These are phyloP conservation scores for Talaromyces sp. DNA, from an alignment of 2,329 filamentous ascomycete genomes.

Conservation along the genomic window DNA sequence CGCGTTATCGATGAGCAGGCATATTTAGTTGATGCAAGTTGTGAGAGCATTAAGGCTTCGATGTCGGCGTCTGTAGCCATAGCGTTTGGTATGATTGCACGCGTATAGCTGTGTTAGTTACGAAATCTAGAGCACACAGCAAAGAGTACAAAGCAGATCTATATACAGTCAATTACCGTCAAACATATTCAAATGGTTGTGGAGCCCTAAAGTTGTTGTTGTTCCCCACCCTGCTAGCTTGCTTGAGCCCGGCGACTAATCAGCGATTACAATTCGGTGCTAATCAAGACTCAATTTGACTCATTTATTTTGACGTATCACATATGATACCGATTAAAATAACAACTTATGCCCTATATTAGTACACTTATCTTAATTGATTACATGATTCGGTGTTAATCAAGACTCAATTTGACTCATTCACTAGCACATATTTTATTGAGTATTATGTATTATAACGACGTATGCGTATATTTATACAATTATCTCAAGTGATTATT, in stretches of 20 bases:
- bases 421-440: neutral
- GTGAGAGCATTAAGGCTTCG: neutral
- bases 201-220: neutral
- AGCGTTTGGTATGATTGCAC: neutral
- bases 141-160: too few species aligned
- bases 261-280: neutral
- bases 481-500: neutral
- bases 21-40: neutral
- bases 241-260: neutral
- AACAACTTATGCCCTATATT: too few species aligned
- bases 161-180: neutral
- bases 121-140: neutral
- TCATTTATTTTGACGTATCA: neutral
- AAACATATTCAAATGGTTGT: neutral
- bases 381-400: neutral
- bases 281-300: constrained; percentile 4
- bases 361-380: too few species aligned
- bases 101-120: neutral
- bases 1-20: constrained; percentile 4
- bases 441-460: too few species aligned
- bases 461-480: neutral
- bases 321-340: too few species aligned
- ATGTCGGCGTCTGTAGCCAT: constrained; percentile 16
- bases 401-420: constrained; percentile 7
- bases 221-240: neutral